Percentiles rank a stretch among this genome's conserved stretches.
Evolutionary conservation across 2,329 filamentous ascomycete genomes (phyloP).

Genomic region (Phoma sp.): DNA sequence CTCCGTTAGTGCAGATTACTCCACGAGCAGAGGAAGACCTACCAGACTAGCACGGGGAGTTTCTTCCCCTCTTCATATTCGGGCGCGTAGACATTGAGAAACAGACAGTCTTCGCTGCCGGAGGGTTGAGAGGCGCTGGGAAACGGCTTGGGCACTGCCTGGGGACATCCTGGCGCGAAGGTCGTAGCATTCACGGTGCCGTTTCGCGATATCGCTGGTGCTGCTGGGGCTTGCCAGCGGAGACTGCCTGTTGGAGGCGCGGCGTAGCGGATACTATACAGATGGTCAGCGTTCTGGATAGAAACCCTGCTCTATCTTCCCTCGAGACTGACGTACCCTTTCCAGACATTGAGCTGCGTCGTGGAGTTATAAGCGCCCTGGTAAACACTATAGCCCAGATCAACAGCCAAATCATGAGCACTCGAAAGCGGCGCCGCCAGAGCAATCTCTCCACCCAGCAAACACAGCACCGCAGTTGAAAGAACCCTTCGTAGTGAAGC

Average conservation of each 20-base stretch:
- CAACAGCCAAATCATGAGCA: constrained; percentile 7
- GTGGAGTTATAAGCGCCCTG: constrained; percentile 22
- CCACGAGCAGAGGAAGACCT: neutral
- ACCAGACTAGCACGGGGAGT: constrained; percentile 44
- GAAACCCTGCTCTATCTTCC: neutral
- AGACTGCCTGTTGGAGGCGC: constrained; percentile 22
- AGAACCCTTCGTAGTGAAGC: neutral
- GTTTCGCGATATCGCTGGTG: constrained; percentile 15
- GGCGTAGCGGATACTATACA: constrained; percentile 31
- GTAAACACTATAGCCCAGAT: constrained; percentile 33
- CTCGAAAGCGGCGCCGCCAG: constrained; percentile 1
- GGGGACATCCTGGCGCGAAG: constrained; percentile 25
- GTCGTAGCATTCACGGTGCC: constrained; percentile 10
- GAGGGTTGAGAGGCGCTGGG: neutral
- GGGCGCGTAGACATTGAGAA: constrained; percentile 47
- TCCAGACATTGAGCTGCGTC: constrained; percentile 30
- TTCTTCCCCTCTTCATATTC: constrained; percentile 22
- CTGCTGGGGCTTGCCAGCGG: constrained; percentile 28
- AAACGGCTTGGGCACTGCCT: constrained; percentile 15
- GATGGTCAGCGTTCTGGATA: neutral
- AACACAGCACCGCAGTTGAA: neutral
- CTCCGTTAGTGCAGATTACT: neutral
- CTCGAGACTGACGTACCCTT: constrained; percentile 22
- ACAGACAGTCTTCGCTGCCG: constrained; percentile 47
- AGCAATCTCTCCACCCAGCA: neutral